Evolutionary conservation across 2,329 filamentous ascomycete genomes (phyloP).

Genomic region (Scedosporium minutisporum): DNA sequence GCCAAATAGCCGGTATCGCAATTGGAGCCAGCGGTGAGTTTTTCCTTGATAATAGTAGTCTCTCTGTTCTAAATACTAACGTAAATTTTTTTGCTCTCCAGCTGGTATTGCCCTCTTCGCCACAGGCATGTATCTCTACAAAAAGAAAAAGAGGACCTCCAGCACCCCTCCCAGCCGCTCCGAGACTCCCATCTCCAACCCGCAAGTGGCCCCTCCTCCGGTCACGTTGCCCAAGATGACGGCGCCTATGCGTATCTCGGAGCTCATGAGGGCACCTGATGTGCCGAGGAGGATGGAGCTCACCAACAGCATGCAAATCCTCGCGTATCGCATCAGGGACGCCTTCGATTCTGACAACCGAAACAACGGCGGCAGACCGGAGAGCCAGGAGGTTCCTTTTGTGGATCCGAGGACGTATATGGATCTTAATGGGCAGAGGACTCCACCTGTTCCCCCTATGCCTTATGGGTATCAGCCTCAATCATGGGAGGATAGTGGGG

Average conservation of each 20-base stretch:
- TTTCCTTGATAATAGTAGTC: neutral
- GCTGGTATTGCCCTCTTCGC: neutral
- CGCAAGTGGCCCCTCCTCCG: constrained; percentile 4
- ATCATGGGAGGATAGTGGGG: neutral
- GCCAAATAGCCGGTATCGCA: neutral
- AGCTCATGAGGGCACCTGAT: neutral
- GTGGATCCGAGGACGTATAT: neutral
- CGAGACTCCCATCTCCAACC: neutral
- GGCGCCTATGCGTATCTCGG: neutral
- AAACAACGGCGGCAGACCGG: neutral
- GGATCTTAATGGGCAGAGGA: neutral
- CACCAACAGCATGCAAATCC: constrained; percentile 1
- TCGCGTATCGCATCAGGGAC: neutral
- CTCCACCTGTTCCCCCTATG: neutral
- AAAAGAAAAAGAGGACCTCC: neutral
- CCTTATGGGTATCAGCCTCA: neutral
- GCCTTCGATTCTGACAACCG: neutral
- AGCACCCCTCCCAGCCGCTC: neutral
- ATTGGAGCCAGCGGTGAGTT: neutral
- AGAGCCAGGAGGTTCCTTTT: neutral
- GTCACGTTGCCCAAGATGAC: neutral
- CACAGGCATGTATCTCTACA: neutral
- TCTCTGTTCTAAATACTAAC: neutral
- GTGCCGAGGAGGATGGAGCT: neutral
- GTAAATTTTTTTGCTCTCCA: neutral